Base-by-base conservation (phyloP, 495 filamentous ascomycete genomes). In the Xylaria flabelliformis region DNA sequence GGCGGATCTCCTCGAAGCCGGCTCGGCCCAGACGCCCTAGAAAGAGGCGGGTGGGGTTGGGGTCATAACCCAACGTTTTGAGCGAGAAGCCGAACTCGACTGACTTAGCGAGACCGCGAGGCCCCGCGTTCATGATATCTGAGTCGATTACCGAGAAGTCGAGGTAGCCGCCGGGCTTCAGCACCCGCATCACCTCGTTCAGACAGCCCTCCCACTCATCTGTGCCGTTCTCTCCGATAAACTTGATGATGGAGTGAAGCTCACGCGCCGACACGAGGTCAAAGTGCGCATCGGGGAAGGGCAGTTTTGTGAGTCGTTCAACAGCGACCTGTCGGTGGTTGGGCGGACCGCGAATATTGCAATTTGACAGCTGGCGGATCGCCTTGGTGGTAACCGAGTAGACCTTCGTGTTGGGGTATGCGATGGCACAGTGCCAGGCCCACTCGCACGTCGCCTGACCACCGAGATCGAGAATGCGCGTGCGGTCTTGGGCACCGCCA, bases 181-280 rank as follows among this genome's bases (percentile, higher is more conserved):
- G 89, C 69, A 93, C 91, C 67, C 96, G 95, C 79, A 92, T 88
- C 81, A 94, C 97, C 82, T 99, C 96, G 42, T 83, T 82, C 1
- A 98, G 87, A 74, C 92, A 94, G 53, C 91, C 87, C 75, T 97
- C 93, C 83, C 95, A 98, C 78, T 98, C 95, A 75, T 99, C 95
- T 39, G 85, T 78, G 32, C 88, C 84, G 70, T 85, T 82, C 77
- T 90, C 83, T 80, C 79, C 84, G 74, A 81, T 90, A 77, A 89
- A 88, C 82, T 94, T 95, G 65, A 98, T 87, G 46, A 93, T 85
- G 70, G 91, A 85, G 79, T 95, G 93, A 24, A 98, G 85, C 24
- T 93, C 92, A n/a, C 95, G 94, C 4, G 95, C 92, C 6, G 93
- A 97, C 78, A 99, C 90, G 51, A 97, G 89, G 76, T 97, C 94